Percentiles rank a stretch among this genome's conserved stretches.
Conservation (phyloP, 2,329 filamentous ascomycete genomes). For the Fusarium chlamydosporum region DNA sequence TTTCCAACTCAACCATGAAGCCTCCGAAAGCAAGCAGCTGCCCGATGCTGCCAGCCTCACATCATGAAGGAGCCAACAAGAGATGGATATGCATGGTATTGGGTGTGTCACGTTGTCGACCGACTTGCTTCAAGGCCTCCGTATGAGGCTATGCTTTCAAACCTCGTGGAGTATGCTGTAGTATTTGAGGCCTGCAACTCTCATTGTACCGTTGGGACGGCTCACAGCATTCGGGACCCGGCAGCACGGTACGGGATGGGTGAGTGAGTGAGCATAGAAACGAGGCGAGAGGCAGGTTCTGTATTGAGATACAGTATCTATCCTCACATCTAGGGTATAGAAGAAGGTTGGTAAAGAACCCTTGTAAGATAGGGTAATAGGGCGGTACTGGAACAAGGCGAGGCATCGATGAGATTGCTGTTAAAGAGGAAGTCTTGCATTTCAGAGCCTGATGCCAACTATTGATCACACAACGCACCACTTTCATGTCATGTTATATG, state of each 20-base stretch:
- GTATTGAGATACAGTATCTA: neutral
- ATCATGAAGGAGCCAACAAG: neutral
- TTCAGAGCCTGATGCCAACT: neutral
- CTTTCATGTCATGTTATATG: neutral
- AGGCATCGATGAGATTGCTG: neutral
- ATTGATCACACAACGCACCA: conserved; percentile 2
- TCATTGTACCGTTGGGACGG: conserved; percentile 7
- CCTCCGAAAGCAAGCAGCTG: conserved; percentile 6
- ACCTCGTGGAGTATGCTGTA: neutral
- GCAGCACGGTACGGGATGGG: conserved; percentile 15
- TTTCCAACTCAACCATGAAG: neutral
- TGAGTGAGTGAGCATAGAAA: conserved; percentile 13
- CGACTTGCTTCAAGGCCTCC: neutral
- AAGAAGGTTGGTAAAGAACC: neutral
- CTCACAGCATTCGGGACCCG: conserved; percentile 24
- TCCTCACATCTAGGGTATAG: neutral
- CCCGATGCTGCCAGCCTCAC: conserved; percentile 26
- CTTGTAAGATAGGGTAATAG: neutral
- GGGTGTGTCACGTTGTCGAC: neutral
- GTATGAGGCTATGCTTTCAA: conserved; percentile 1
- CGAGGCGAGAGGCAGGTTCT: conserved; percentile 15
- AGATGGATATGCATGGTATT: neutral
- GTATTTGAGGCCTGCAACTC: conserved; percentile 15
- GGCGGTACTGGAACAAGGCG: neutral
- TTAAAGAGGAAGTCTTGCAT: neutral